Evolutionary conservation across 2,329 filamentous ascomycete genomes (phyloP).

Genomic region (Cercospora sp.): DNA sequence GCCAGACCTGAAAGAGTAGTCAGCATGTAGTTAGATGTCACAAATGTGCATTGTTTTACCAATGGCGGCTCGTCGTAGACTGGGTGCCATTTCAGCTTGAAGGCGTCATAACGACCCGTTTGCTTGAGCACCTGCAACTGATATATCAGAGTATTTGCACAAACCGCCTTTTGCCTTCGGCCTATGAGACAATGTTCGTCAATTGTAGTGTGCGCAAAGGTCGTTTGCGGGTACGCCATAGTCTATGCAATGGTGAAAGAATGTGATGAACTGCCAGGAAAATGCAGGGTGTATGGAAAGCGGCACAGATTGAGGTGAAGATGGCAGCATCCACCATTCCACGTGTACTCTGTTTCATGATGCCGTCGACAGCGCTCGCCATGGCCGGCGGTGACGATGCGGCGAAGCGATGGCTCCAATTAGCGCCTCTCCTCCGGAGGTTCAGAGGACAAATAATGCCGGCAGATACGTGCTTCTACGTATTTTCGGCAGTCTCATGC

Average conservation of each 20-base stretch:
- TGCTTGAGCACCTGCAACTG: slow-evolving; percentile 57
- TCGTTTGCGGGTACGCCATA: slow-evolving; percentile 48
- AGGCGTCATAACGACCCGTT: slow-evolving; percentile 57
- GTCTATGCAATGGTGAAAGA: neutral
- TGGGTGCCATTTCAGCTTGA: slow-evolving; percentile 59
- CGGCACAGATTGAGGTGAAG: neutral
- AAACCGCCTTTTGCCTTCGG: slow-evolving; percentile 44
- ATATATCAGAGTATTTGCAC: slow-evolving; percentile 51
- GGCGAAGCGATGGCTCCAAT: neutral
- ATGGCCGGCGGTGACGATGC: neutral
- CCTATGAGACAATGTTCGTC: slow-evolving; percentile 39
- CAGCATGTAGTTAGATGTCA: neutral
- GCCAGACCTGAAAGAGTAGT: slow-evolving; percentile 45
- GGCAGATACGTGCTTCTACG: neutral
- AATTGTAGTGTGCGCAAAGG: slow-evolving; percentile 39
- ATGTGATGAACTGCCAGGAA: neutral
- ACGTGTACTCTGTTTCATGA: neutral
- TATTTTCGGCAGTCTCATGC: neutral
- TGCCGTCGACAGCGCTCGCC: neutral
- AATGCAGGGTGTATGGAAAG: neutral
- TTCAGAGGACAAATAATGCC: neutral
- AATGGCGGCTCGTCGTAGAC: slow-evolving; percentile 53
- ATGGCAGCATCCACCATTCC: neutral
- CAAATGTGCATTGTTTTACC: slow-evolving; percentile 9
- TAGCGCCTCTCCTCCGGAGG: neutral